These are phyloP conservation scores for Rosa lucieae DNA, from an alignment of 306 rosid species.

Conservation along the genomic window DNA sequence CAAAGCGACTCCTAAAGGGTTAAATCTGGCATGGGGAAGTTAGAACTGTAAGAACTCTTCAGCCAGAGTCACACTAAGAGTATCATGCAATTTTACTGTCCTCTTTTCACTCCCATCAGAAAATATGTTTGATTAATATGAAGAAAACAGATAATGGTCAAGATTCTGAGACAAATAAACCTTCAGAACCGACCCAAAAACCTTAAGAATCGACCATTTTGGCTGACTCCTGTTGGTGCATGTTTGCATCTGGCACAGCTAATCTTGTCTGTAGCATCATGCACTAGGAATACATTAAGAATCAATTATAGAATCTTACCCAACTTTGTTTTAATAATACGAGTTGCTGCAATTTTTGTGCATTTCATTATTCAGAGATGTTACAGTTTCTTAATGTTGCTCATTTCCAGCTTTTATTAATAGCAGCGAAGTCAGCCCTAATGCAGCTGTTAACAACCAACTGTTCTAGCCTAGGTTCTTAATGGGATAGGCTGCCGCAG, in stretches of 20 bases:
- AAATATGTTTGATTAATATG: neutral
- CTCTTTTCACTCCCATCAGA: neutral
- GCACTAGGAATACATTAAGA: neutral
- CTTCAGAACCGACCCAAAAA: constrained; percentile 27
- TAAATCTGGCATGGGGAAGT: neutral
- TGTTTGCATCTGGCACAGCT: constrained; percentile 30
- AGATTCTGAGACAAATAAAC: constrained; percentile 7
- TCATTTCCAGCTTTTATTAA: neutral
- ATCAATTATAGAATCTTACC: constrained; percentile 4
- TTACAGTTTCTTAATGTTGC: neutral
- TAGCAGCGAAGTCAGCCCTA: neutral
- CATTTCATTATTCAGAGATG: neutral
- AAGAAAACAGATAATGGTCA: neutral
- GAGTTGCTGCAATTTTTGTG: neutral
- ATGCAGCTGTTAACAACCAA: constrained; percentile 3
- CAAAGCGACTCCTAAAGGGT: neutral
- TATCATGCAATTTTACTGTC: neutral
- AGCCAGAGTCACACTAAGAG: neutral
- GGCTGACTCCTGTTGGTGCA: constrained; percentile 21
- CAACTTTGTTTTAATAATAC: neutral
- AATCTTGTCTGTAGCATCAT: constrained; percentile 19
- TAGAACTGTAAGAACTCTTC: neutral
- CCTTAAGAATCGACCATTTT: constrained; percentile 25
- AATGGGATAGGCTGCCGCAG: neutral
- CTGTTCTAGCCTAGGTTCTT: neutral